Conservation (phyloP, 306 rosid genomes). For the Cucumis hystrix region DNA sequence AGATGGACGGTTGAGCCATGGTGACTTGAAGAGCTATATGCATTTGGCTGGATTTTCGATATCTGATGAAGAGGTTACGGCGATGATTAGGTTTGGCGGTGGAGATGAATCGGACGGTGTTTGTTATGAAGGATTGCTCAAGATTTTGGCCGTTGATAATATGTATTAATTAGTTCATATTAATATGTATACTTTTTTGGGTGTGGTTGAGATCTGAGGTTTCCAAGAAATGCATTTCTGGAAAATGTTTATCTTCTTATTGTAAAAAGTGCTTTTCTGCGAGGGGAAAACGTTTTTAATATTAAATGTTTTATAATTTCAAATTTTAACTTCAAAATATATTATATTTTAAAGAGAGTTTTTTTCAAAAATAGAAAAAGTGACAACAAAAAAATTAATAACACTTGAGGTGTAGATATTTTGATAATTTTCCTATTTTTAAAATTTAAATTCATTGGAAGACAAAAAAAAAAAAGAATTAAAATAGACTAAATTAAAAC, state of each 20-base stretch:
- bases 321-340: too few relatives aligned
- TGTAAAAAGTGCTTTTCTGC: not conserved
- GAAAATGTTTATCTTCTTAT: not conserved
- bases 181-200: too few relatives aligned
- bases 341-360: too few relatives aligned
- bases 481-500: too few relatives aligned
- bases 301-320: too few relatives aligned
- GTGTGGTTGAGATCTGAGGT: not conserved
- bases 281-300: not conserved
- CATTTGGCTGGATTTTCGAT: conserved; percentile 40
- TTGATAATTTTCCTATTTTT: too few relatives aligned
- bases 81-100: conserved; percentile 60
- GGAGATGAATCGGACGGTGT: conserved; percentile 51
- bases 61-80: conserved; percentile 48
- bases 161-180: not conserved
- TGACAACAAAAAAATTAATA: too few relatives aligned
- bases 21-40: conserved; percentile 60
- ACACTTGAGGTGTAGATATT: too few relatives aligned
- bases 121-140: conserved; percentile 49
- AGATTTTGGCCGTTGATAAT: conserved; percentile 46
- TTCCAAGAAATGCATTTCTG: not conserved
- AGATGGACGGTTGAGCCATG: conserved; percentile 67
- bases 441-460: too few relatives aligned
- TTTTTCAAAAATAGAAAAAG: too few relatives aligned
- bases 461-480: too few relatives aligned